Evolutionary conservation across 2,329 filamentous ascomycete genomes (phyloP).

Genomic region (Diaporthe longicolla): DNA sequence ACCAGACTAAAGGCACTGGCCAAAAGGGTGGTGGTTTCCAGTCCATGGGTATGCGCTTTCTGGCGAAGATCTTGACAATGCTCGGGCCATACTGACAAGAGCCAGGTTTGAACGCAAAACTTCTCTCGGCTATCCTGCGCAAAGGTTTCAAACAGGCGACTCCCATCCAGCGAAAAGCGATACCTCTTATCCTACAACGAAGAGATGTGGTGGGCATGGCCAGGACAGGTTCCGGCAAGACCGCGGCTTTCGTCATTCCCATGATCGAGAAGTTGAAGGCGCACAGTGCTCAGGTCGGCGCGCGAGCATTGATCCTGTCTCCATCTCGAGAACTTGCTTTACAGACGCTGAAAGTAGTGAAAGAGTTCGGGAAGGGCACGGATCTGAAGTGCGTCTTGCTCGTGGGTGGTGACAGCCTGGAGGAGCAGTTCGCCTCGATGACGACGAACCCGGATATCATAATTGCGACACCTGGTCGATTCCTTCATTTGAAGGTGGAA

Average conservation of each 20-base stretch:
- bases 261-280: constrained; percentile 95
- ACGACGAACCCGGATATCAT: constrained; percentile 96
- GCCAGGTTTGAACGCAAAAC: constrained; percentile 79
- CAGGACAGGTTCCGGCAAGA: constrained; percentile 98
- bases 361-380: constrained; percentile 91
- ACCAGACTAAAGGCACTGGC: constrained; percentile 86
- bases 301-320: constrained; percentile 88
- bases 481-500: constrained; percentile 96
- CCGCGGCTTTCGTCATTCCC: constrained; percentile 96
- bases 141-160: constrained; percentile 98
- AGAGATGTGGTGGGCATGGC: constrained; percentile 99
- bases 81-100: constrained; percentile 39
- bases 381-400: constrained; percentile 92
- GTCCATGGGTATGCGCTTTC: constrained; percentile 78
- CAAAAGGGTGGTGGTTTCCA: constrained; percentile 97
- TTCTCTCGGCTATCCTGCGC: constrained; percentile 90
- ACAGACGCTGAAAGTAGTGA: constrained; percentile 96
- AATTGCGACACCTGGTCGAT: constrained; percentile 96
- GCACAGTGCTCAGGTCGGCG: constrained; percentile 89
- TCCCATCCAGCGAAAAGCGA: constrained; percentile 96
- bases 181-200: constrained; percentile 88
- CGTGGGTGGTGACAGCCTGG: constrained; percentile 94
- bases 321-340: constrained; percentile 94
- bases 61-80: not conserved
- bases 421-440: constrained; percentile 96